Evolutionary conservation across 1,139 yeast species (phyloP).

Genomic region (Kodamaea anthophila): DNA sequence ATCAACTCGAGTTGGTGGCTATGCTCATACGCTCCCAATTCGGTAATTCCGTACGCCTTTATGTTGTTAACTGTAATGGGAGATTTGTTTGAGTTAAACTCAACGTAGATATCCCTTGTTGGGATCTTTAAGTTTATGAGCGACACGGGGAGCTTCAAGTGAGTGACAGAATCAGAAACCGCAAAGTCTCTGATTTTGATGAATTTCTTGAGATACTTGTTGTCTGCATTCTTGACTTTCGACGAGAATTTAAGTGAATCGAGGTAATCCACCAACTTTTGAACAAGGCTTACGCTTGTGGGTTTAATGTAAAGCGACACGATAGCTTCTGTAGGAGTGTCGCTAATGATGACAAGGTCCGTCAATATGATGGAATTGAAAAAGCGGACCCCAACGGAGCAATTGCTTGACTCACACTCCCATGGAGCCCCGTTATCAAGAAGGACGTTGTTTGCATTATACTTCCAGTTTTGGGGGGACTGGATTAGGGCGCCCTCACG

Average conservation of each 20-base stretch:
- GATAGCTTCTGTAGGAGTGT: slow-evolving; percentile 7
- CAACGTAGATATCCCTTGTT: slow-evolving; percentile 31
- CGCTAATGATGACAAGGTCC: slow-evolving; percentile 27
- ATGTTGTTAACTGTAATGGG: slow-evolving; percentile 23
- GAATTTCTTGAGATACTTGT: slow-evolving; percentile 28
- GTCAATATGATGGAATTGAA: slow-evolving; percentile 30
- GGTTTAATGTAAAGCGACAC: slow-evolving; percentile 31
- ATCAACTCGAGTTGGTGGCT: slow-evolving; percentile 20
- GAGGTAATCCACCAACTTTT: slow-evolving; percentile 14
- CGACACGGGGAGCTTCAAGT: slow-evolving; percentile 30
- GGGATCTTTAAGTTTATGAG: slow-evolving; percentile 30
- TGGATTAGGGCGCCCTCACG: slow-evolving; percentile 13
- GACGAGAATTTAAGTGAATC: slow-evolving; percentile 12
- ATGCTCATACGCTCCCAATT: slow-evolving; percentile 24
- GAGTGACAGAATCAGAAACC: slow-evolving; percentile 18
- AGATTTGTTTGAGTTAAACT: slow-evolving; percentile 18
- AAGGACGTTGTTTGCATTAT: slow-evolving; percentile 36
- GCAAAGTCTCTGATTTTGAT: slow-evolving; percentile 25
- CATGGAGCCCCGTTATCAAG: slow-evolving; percentile 31
- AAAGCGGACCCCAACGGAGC: slow-evolving; percentile 34
- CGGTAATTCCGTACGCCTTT: slow-evolving; percentile 37
- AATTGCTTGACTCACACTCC: slow-evolving; percentile 25
- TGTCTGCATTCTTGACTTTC: slow-evolving; percentile 6
- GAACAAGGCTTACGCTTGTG: slow-evolving; percentile 13
- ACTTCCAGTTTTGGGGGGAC: slow-evolving; percentile 23